Evolutionary conservation across 331 rosid species (phyloP), one percentile per base, ranked within the genome.

Genomic region (Malus hybrid): DNA sequence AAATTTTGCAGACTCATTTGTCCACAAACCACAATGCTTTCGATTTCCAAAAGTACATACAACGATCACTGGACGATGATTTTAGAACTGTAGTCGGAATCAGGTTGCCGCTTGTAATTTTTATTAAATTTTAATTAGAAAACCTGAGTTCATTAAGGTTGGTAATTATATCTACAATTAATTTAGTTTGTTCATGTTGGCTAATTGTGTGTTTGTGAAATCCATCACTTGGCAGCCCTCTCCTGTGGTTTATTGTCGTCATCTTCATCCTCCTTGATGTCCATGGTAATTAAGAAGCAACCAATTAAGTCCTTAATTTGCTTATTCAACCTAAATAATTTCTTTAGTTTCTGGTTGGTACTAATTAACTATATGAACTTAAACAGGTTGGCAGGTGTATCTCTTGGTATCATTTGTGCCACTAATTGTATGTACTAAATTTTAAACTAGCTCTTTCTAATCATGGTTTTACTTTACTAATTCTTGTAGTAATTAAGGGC

Each of bases 401-500:
- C 76, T 88, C 9, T 88, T 87, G 90, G 70, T 86, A 22, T 86
- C 92, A 71, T 86, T 86, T 71, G 50, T 86, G 75, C 92, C 92
- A 2, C 77, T 82, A 66, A 16, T 77, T 19, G 92, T 88, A 82
- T 68, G 87, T 63, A 34, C 62, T 66, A 74, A n/a, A 62, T 7
- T 6, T 36, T 24, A 8, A 34, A 0, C 20, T 20, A 10, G 16
- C 64, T 67, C 30, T 18, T 16, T 12, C 64, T 36, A 8, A 5
- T 6, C 16, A 4, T 0, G 28, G 20, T 22, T 6, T 16, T 33
- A 18, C 12, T 46, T 62, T 46, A 24, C n/a, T 15, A 15, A 12
- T 68, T 22, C 15, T 46, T 68, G 7, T 68, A 7, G 16, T 10
- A 24, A n/a, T 32, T 75, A 5, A 19, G 5, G 28, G 55, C 58